A percentile compares a stretch with the other conserved stretches of the same genome.
Evolutionary conservation across 768 basidiomycete species (phyloP).

Genomic region (button mushroom (Agaricus bisporus)): DNA sequence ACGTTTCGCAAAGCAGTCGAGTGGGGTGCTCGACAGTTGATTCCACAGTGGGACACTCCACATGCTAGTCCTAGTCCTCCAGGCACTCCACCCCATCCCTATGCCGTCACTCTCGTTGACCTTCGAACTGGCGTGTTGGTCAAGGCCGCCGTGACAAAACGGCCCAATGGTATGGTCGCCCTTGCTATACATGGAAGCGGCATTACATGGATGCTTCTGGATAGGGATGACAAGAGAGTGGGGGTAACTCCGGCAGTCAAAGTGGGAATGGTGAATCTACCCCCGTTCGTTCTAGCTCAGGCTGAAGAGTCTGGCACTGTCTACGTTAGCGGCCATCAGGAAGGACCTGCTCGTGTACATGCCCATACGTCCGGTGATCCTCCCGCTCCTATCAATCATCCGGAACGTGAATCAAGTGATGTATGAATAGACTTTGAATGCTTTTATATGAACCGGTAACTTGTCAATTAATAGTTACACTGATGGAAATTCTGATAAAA

Average conservation of each 20-base stretch:
- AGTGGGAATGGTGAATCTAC: slow-evolving; percentile 18
- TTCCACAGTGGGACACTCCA: slow-evolving; percentile 2
- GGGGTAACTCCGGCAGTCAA: too few relatives aligned
- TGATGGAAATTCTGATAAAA: too few relatives aligned
- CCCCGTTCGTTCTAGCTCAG: slow-evolving; percentile 15
- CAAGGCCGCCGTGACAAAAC: slow-evolving; percentile 1
- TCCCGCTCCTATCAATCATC: too few relatives aligned
- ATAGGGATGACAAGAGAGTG: too few relatives aligned
- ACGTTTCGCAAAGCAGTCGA: neutral
- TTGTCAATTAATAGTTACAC: too few relatives aligned
- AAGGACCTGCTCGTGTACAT: too few relatives aligned
- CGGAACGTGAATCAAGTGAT: too few relatives aligned
- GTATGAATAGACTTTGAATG: too few relatives aligned
- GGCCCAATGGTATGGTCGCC: slow-evolving; percentile 10
- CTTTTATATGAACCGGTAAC: too few relatives aligned
- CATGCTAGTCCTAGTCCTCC: neutral
- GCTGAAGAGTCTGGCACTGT: neutral
- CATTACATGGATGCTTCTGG: too few relatives aligned
- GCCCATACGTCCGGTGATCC: too few relatives aligned
- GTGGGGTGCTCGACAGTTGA: slow-evolving; percentile 12
- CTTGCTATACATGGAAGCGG: slow-evolving; percentile 18
- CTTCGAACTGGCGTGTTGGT: slow-evolving; percentile 2
- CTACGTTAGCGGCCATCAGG: too few relatives aligned
- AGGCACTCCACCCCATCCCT: neutral
- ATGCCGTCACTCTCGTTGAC: slow-evolving; percentile 4